Evolutionary conservation across 1,284 basidiomycete species (phyloP), one percentile per base, ranked within the genome.

Genomic region (Moesziomyces globuligerus): DNA sequence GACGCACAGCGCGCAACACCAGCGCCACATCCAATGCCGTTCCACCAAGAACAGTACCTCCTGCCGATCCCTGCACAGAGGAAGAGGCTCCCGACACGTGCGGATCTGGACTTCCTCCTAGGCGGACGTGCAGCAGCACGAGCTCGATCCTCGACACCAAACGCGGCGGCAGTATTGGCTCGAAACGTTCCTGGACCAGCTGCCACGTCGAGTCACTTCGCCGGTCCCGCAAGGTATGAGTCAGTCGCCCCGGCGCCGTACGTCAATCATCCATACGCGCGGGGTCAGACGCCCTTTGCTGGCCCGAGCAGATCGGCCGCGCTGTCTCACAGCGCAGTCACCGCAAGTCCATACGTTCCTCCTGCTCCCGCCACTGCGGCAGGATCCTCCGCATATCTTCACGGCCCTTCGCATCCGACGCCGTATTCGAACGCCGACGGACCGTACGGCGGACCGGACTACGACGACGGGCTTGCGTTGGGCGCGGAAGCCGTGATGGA

Each of bases 401-500:
- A n/a, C n/a, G n/a, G n/a, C n/a, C n/a, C n/a, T n/a, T n/a, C n/a
- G n/a, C n/a, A n/a, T n/a, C n/a, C n/a, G n/a, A n/a, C n/a, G n/a
- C 29, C 20, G 39, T 34, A 9, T 39, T 34, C 38, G 36, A 26
- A n/a, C 24, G 48, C 44, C 36, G 47, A 49, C 20, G 48, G 44
- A 3, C 24, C 26, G 3, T 15, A 44, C 9, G 24, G 18, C 11
- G 11, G 25, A 39, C 37, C 15, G 2, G 44, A 34, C 23, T 20
- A 15, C 23, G 62, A 66, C n/a, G 62, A 66, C 13, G 52, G 45
- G 11, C 51, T 66, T 5, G 41, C 55, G 0, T 45, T 66, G 0
- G 62, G 62, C 10, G 62, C 62, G 11, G 62, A 66, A 32, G 62
- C 62, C 2, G 44, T 55, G 8, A 59, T 59, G 56, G 56, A 59